Evolutionary conservation across 2,329 filamentous ascomycete species (phyloP), one percentile per base, ranked within the genome.

Genomic region (Pyrenophora teres): DNA sequence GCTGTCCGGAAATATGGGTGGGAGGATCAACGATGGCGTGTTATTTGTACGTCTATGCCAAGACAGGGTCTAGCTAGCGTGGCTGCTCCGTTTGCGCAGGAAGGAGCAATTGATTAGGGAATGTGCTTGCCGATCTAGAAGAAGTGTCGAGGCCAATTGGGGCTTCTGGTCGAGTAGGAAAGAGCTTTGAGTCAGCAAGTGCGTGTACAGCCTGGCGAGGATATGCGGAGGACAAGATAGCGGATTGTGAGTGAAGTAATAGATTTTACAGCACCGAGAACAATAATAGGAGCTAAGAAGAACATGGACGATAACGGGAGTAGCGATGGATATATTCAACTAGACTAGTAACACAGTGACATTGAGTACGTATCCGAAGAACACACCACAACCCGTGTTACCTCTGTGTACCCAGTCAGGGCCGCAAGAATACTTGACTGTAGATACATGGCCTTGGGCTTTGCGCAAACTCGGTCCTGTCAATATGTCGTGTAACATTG

Each of bases 11-110:
- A 36, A 43, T 10, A 42, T 16, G 52, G 48, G 44, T 47, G 46
- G 47, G 23, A 54, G 47, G 23, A 51, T 25, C 46, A 49, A 40
- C 49, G 19, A 37, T 41, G 44, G 52, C 43, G 36, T 52, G 47
- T 58, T 67, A 59, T 60, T 63, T 67, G 59, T 61, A 58, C 46
- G 49, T 38, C 16, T 32, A 16, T 38, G 67, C 63, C 62, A 68
- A 70, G 67, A 44, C 50, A 37, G 50, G 52, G 44, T 46, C 50
- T 40, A n/a, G 46, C 45, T 57, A 55, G 60, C 55, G 59, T 46
- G 48, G 54, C 27, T 50, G 43, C 55, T 54, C 43, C 57, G 57
- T 56, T 62, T 57, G 59, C 44, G 18, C 40, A 39, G 46, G 62
- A 59, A 60, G 60, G 54, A 60, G 60, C 54, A 57, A 57, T 52